Conservation (phyloP, 1,139 yeast species). For the Pichia sp. region DNA sequence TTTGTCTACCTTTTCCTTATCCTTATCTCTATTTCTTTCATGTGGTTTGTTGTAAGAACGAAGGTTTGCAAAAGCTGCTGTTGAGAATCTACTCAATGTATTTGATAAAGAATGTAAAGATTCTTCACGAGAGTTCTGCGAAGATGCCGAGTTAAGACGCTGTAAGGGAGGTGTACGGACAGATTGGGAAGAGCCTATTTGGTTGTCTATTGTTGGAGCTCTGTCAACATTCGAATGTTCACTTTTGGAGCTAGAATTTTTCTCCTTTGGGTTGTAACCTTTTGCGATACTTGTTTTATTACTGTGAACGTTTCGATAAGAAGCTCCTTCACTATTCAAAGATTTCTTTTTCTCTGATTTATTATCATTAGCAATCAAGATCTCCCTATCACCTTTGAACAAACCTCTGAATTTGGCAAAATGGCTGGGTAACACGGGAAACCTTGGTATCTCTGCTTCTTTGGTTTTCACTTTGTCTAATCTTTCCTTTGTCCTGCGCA, state of each 20-base stretch:
- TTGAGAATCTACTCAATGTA: slow-evolving; percentile 10
- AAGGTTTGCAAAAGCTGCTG: slow-evolving; percentile 6
- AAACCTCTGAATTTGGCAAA: slow-evolving; percentile 14
- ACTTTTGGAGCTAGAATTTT: background rate
- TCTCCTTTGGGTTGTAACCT: background rate
- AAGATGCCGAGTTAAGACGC: background rate
- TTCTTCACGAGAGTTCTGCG: background rate
- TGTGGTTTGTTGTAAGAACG: background rate
- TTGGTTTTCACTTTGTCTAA: slow-evolving; percentile 25
- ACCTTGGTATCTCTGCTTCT: slow-evolving; percentile 40
- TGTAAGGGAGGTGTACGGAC: background rate
- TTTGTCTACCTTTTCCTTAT: background rate
- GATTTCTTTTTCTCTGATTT: slow-evolving; percentile 1
- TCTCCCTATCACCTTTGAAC: slow-evolving; percentile 11
- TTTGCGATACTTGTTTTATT: background rate
- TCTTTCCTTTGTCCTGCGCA: slow-evolving; percentile 40
- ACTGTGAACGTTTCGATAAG: background rate
- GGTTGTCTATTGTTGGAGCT: background rate
- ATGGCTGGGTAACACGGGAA: slow-evolving; percentile 32
- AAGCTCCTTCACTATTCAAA: background rate
- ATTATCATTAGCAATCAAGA: background rate
- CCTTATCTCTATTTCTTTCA: background rate
- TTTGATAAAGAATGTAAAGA: slow-evolving; percentile 7
- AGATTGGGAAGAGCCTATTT: background rate
- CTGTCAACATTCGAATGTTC: background rate